Base-by-base conservation (phyloP, 2,329 filamentous ascomycete genomes). In the Nemania serpens region DNA sequence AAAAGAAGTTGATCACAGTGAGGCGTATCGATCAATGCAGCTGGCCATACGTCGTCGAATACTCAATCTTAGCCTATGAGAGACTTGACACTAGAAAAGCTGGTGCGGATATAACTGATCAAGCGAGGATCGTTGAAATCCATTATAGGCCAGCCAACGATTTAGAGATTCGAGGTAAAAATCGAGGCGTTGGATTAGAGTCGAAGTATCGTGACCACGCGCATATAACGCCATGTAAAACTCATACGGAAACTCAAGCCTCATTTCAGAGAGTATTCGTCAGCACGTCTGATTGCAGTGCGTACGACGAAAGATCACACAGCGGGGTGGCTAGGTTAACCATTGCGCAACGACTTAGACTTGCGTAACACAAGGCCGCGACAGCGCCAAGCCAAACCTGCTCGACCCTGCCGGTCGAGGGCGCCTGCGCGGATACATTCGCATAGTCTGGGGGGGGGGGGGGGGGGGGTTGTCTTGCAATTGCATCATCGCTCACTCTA, bases 301-400 rank as follows among this genome's bases (percentile, higher is more conserved):
- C 34, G 42, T 41, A 55, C 51, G 34, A 42, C 43, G 3, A 48
- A 5, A 34, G 3, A 29, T 29, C 13, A 4, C 13, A n/a, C 2
- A 36, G n/a, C 17, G 20, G 7, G 34, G 34, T 17, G 17, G 5
- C 11, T 17, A 7, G 20, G 15, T 37, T 36, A 7, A 22, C 25
- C n/a, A 12, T 17, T 46, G 22, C 47, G n/a, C 34, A 18, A 43
- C 49, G 15, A 36, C 13, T 43, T 18, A 45, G 34, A 53, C 45
- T 49, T 60, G 47, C 56, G 57, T 59, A 59, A 57, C 48, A 46
- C 22, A 22, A 29, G 39, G 42, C 43, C 34, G 17, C 57, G 36
- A 43, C 12, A 43, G 25, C 47, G 42, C 37, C 50, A 20, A 33
- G 12, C 29, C 11, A 13, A 46, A 17, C 12, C 13, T 22, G 25